Evolutionary conservation across 768 basidiomycete genomes (phyloP).

Genomic region (Xerocomellus amylosporus): DNA sequence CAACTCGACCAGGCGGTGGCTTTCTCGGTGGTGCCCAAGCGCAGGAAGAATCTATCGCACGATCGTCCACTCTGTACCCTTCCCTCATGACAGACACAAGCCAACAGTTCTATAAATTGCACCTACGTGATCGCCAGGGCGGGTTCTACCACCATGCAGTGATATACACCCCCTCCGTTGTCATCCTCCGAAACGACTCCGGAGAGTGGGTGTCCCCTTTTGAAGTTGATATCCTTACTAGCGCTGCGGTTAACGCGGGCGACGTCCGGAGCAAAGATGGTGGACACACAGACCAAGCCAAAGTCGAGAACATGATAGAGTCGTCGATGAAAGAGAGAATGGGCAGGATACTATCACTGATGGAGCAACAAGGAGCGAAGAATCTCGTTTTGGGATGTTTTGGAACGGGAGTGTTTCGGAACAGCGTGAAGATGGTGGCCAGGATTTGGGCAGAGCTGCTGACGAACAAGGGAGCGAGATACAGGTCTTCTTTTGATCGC

Average conservation of each 20-base stretch:
- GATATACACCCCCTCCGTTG: conserved; percentile 66
- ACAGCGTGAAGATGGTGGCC: conserved; percentile 57
- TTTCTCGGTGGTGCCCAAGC: conserved; percentile 71
- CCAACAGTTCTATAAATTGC: conserved; percentile 60
- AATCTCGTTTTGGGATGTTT: conserved; percentile 71
- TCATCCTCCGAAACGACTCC: conserved; percentile 60
- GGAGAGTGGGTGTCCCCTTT: conserved; percentile 57
- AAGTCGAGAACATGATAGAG: conserved; percentile 43
- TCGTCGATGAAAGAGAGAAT: conserved; percentile 66
- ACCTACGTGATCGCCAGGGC: conserved; percentile 44
- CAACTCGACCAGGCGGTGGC: conserved; percentile 73
- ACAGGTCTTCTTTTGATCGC: conserved; percentile 53
- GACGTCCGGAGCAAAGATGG: conserved; percentile 36
- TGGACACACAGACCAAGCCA: conserved; percentile 6
- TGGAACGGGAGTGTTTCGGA: conserved; percentile 76
- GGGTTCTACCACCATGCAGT: conserved; percentile 78
- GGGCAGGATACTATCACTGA: conserved; percentile 61
- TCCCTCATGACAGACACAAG: conserved; percentile 56
- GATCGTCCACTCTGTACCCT: conserved; percentile 67
- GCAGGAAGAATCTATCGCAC: conserved; percentile 79
- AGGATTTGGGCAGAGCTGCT: conserved; percentile 64
- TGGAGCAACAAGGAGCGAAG: conserved; percentile 57
- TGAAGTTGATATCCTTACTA: conserved; percentile 63
- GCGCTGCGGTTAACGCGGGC: conserved; percentile 74
- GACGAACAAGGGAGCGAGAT: conserved; percentile 47